phyloP scores from a whole-genome alignment of 352 stramenopile species.

The Phytophthora fragariae region DNA sequence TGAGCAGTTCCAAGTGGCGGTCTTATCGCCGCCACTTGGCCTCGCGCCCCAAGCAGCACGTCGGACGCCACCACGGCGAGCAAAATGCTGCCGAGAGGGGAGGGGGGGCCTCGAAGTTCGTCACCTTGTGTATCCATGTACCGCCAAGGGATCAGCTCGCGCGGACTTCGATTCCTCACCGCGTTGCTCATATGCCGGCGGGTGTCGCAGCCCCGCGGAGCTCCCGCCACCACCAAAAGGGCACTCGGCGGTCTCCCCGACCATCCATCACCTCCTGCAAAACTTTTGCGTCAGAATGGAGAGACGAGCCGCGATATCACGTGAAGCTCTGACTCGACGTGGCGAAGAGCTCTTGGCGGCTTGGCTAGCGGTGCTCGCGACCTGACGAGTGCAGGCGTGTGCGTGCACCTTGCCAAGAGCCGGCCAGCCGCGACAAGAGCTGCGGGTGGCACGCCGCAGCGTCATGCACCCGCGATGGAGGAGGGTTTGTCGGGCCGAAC shows the following conservation, averaged over 20 bases:
- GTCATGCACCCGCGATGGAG: constrained; percentile 10
- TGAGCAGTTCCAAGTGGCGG: constrained; percentile 12
- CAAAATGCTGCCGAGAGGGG: background rate
- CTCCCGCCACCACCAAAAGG: constrained; percentile 19
- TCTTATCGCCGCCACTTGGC: constrained; percentile 7
- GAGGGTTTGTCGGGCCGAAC: background rate
- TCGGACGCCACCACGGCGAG: background rate
- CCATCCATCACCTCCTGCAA: background rate
- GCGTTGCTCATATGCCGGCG: constrained; percentile 18
- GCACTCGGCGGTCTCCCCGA: background rate
- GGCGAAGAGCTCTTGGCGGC: constrained; percentile 28
- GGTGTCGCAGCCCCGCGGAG: constrained; percentile 15
- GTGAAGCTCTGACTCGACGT: constrained; percentile 25
- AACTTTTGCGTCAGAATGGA: background rate
- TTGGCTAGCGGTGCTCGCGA: background rate
- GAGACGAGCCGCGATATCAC: constrained; percentile 16
- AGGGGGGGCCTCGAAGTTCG: constrained; percentile 9
- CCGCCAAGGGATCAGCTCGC: constrained; percentile 10
- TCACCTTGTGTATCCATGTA: constrained; percentile 3
- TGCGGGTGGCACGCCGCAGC: constrained; percentile 5
- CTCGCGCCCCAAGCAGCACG: constrained; percentile 8
- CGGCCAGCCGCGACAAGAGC: constrained; percentile 11
- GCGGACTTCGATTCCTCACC: constrained; percentile 19
- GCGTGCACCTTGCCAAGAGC: constrained; percentile 14
- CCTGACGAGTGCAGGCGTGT: constrained; percentile 23